phyloP scores from a whole-genome alignment of 2,329 filamentous ascomycete species.

The Trichoderma hamatum region DNA sequence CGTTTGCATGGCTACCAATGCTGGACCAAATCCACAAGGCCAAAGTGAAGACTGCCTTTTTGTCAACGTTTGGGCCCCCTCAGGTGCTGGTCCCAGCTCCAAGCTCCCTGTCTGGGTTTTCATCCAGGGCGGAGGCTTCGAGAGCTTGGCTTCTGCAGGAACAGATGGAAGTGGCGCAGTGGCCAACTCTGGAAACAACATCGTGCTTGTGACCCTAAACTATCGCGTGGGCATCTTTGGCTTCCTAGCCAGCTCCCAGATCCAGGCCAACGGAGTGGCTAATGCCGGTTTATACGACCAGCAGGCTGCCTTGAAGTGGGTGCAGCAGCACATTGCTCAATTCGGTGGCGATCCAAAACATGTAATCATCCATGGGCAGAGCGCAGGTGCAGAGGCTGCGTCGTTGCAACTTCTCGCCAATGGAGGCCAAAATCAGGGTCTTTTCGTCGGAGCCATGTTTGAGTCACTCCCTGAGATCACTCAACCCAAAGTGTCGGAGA shows the following conservation, averaged over 20 bases:
- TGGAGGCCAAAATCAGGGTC: conserved; percentile 49
- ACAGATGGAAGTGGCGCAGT: conserved; percentile 46
- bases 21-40: conserved; percentile 28
- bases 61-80: conserved; percentile 40
- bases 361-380: conserved; percentile 69
- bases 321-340: conserved; percentile 28
- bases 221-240: conserved; percentile 49
- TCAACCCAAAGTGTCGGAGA: conserved; percentile 42
- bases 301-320: conserved; percentile 31
- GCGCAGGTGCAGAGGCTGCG: conserved; percentile 68
- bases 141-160: conserved; percentile 40
- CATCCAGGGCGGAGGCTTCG: conserved; percentile 48
- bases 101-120: conserved; percentile 49
- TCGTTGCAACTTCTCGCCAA: conserved; percentile 63
- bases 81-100: conserved; percentile 30
- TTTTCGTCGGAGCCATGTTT: conserved; percentile 56
- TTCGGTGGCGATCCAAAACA: conserved; percentile 46
- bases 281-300: conserved; percentile 49
- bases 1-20: conserved; percentile 10
- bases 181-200: conserved; percentile 42
- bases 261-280: conserved; percentile 24
- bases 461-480: conserved; percentile 57
- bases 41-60: conserved; percentile 41
- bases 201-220: conserved; percentile 52
- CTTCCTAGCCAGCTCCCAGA: conserved; percentile 36